Base-by-base conservation (phyloP, 2,329 filamentous ascomycete genomes). In the Fusarium floridanum region DNA sequence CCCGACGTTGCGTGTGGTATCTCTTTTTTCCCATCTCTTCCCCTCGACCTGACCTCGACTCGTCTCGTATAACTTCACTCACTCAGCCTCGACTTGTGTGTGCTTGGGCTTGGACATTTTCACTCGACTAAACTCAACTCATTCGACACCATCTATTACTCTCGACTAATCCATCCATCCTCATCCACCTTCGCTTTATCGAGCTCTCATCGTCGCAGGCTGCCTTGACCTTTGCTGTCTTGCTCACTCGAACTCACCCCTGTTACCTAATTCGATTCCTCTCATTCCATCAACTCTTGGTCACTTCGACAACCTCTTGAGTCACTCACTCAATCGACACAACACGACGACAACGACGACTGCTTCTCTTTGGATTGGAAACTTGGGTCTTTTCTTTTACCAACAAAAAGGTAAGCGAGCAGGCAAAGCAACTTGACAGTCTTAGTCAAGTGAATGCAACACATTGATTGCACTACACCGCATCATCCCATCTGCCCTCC, bases 261-360 rank as follows among this genome's bases (percentile, higher is more conserved):
- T 61, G 64, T 61, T 67, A 41, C 61, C 43, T 48, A 70, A 66
- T 57, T 55, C 43, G 53, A 62, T 61, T 61, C 29, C 29, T 27
- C 60, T 64, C 73, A 76, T 73, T 72, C 71, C 71, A 68, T 74
- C 60, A 53, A 60, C 53, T 66, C 62, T 70, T 64, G 70, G 66
- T 71, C 48, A 64, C 59, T 41, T 36, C 22, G 41, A 67, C 55
- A 61, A 64, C 72, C 69, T 71, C 34, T 57, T 67, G 69, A 73
- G 60, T 71, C 61, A 61, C 48, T 37, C 43, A 27, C n/a, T 57
- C 48, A 64, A 63, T 69, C 65, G 55, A 48, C 65, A 68, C 36
- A 61, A 70, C 71, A 12, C 37, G 20, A 36, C 48, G 48, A 45
- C 50, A 29, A 20, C 32, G 64, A 75, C 72, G 57, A 72, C 65